These are phyloP conservation scores for Yueomyces sp. DNA, from an alignment of 1,139 yeast species.

Conservation along the genomic window DNA sequence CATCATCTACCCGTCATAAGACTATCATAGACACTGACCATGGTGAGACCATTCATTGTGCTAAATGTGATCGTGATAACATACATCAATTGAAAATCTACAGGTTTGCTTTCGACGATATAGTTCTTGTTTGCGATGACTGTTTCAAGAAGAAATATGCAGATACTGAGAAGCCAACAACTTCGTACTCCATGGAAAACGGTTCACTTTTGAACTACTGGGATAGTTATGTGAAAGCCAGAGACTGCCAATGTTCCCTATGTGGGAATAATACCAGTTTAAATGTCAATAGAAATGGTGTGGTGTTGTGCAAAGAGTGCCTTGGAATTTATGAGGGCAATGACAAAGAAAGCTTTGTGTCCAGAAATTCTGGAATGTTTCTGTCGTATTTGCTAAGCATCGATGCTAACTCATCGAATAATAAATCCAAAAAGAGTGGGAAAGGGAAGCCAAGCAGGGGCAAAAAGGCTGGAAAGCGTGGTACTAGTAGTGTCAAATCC, in stretches of 20 bases:
- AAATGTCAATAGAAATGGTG: conserved; percentile 26
- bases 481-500: conserved; percentile 5
- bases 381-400: conserved; percentile 38
- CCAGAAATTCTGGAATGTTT: conserved; percentile 38
- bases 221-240: conserved; percentile 34
- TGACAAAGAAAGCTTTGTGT: conserved; percentile 22
- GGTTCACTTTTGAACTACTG: conserved; percentile 42
- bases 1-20: conserved; percentile 43
- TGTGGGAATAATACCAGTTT: conserved; percentile 34
- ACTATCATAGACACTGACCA: conserved; percentile 26
- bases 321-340: conserved; percentile 20
- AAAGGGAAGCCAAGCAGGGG: conserved; percentile 23
- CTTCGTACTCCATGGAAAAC: conserved; percentile 39
- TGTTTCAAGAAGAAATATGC: conserved; percentile 33
- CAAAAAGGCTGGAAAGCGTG: conserved; percentile 13
- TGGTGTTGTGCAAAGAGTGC: conserved; percentile 34
- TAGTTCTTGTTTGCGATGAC: conserved; percentile 36
- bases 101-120: conserved; percentile 44
- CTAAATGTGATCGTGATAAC: conserved; percentile 42
- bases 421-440: conserved; percentile 7
- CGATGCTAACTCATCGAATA: conserved; percentile 26
- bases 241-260: conserved; percentile 36
- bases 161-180: conserved; percentile 31
- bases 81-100: conserved; percentile 41
- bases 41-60: conserved; percentile 39